phyloP scores from a whole-genome alignment of 1,139 yeast genomes.

The Wickerhamomyces sp. region DNA sequence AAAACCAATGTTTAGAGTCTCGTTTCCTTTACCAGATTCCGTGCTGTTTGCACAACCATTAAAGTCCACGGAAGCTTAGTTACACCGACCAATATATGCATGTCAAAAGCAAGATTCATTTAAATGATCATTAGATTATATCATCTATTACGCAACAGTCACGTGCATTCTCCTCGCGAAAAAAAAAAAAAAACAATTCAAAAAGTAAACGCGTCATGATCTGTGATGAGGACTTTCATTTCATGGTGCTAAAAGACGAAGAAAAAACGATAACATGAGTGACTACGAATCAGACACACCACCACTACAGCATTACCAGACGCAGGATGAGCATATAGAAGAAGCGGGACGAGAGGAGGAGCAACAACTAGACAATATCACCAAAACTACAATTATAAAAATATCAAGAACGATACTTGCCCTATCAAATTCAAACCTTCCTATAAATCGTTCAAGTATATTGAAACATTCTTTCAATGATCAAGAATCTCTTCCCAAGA shows the following conservation, averaged over 20 bases:
- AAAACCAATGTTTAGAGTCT: conserved; percentile 90
- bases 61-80: too few relatives aligned
- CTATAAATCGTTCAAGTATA: conserved; percentile 19
- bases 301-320: not conserved
- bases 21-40: conserved; percentile 71
- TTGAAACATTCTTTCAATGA: conserved; percentile 21
- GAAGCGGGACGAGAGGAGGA: not conserved
- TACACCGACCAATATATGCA: too few relatives aligned
- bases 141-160: too few relatives aligned
- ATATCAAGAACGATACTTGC: conserved; percentile 21
- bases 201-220: not conserved
- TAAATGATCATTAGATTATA: too few relatives aligned
- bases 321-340: not conserved
- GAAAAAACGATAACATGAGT: too few relatives aligned
- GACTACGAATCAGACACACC: not conserved
- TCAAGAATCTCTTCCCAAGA: conserved; percentile 8
- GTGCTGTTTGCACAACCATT: too few relatives aligned
- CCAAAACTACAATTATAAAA: conserved; percentile 4
- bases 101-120: too few relatives aligned
- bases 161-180: not conserved
- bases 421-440: conserved; percentile 14
- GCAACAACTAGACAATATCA: not conserved
- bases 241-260: too few relatives aligned
- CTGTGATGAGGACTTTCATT: too few relatives aligned
- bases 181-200: not conserved